Conservation (phyloP, 1,284 basidiomycete genomes). For the Neotropicomus parvogracilis region DNA sequence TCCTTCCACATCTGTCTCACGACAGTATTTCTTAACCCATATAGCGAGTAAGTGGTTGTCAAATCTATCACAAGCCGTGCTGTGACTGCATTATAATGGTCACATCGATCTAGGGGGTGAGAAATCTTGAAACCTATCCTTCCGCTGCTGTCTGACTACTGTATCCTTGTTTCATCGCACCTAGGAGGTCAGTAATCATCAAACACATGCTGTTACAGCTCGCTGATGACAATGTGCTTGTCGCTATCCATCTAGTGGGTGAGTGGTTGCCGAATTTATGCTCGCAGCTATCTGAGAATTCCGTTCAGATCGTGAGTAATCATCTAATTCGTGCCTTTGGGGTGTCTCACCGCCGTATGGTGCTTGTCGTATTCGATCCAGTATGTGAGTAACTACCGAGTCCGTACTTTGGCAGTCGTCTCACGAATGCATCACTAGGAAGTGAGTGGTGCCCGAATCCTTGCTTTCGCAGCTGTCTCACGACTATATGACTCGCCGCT, state of each 20-base stretch:
- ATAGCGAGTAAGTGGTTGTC: background rate
- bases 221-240: background rate
- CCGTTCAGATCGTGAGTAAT: background rate
- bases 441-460: background rate
- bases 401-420: background rate
- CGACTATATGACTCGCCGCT: background rate
- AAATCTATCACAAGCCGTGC: too few species aligned
- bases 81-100: too few species aligned
- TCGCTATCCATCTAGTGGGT: background rate
- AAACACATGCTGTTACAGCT: background rate
- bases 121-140: background rate
- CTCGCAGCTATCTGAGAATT: background rate
- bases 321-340: background rate
- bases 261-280: background rate
- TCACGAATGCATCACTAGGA: background rate
- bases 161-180: background rate
- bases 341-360: background rate
- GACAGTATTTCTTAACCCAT: background rate
- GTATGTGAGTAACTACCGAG: background rate
- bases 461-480: background rate
- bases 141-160: background rate
- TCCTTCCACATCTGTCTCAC: background rate
- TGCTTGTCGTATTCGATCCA: background rate
- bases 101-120: background rate
- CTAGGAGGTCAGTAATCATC: background rate